These are phyloP conservation scores for Millerozyma miso DNA, from an alignment of 805 yeast species.

Conservation along the genomic window DNA sequence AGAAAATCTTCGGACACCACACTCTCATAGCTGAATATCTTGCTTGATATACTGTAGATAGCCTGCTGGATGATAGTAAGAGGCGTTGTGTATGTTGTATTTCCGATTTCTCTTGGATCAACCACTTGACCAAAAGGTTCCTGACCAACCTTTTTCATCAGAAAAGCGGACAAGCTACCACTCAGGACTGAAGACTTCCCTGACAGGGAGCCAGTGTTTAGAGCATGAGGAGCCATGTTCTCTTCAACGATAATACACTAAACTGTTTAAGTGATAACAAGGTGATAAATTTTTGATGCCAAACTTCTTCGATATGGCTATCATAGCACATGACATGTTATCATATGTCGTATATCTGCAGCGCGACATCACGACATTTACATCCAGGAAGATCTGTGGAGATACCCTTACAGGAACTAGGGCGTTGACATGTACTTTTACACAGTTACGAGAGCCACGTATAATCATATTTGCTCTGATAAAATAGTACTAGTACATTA, in stretches of 20 bases:
- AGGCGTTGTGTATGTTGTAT: conserved; percentile 51
- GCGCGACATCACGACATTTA: background rate
- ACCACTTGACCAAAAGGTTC: conserved; percentile 59
- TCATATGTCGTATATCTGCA: conserved; percentile 1
- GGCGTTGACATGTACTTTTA: too few species aligned
- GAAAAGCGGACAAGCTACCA: background rate
- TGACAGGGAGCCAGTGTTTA: conserved; percentile 1
- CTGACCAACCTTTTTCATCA: conserved; percentile 7
- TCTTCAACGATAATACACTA: background rate
- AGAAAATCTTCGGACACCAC: conserved; percentile 57
- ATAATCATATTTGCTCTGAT: too few species aligned
- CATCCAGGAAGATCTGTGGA: too few species aligned
- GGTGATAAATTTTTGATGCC: background rate
- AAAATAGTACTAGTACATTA: too few species aligned
- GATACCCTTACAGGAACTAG: too few species aligned
- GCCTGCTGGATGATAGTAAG: conserved; percentile 51
- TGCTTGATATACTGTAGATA: conserved; percentile 46
- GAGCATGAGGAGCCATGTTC: conserved; percentile 14
- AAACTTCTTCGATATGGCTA: background rate
- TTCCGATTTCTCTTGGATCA: conserved; percentile 50
- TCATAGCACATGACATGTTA: conserved; percentile 3
- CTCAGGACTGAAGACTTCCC: background rate
- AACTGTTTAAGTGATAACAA: background rate
- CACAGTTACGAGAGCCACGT: too few species aligned
- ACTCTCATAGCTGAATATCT: conserved; percentile 68